These are phyloP conservation scores for Nitzschia putrida DNA, from an alignment of 108 stramenopile species.

Conservation along the genomic window DNA sequence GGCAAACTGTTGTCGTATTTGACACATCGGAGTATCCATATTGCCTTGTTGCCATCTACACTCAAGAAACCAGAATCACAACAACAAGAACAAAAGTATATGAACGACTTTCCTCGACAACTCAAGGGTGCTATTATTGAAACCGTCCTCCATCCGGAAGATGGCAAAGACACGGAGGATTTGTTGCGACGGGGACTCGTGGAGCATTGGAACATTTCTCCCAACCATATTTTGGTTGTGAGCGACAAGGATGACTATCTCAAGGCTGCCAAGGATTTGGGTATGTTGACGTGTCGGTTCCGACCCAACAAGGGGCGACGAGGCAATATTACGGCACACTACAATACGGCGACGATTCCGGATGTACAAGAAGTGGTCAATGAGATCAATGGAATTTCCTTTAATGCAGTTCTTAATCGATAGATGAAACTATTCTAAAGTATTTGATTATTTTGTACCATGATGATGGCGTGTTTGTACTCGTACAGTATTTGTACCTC, in stretches of 20 bases:
- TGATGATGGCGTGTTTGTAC: too few relatives aligned
- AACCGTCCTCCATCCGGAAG: constrained; percentile 15
- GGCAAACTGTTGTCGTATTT: constrained; percentile 66
- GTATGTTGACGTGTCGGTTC: constrained; percentile 73
- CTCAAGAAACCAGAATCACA: constrained; percentile 15
- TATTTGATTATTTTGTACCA: too few relatives aligned
- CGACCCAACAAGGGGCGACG: constrained; percentile 62
- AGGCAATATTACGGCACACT: constrained; percentile 76
- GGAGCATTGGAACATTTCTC: constrained; percentile 50
- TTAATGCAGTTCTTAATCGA: constrained; percentile 62
- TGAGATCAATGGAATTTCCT: constrained; percentile 85
- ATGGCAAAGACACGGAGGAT: constrained; percentile 1
- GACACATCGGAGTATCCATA: constrained; percentile 67
- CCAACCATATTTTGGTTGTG: constrained; percentile 55
- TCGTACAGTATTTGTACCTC: too few relatives aligned
- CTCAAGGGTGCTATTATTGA: constrained; percentile 57
- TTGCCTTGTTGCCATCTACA: constrained; percentile 60
- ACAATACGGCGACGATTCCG: constrained; percentile 54
- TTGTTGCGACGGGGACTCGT: constrained; percentile 20
- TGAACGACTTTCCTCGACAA: constrained; percentile 62
- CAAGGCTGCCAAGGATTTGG: constrained; percentile 63
- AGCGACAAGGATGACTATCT: constrained; percentile 80
- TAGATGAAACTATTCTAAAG: not conserved
- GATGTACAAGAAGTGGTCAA: constrained; percentile 75
- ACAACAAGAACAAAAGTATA: constrained; percentile 35